Conservation (phyloP, 2,329 filamentous ascomycete genomes). For the Hortaea sp. region DNA sequence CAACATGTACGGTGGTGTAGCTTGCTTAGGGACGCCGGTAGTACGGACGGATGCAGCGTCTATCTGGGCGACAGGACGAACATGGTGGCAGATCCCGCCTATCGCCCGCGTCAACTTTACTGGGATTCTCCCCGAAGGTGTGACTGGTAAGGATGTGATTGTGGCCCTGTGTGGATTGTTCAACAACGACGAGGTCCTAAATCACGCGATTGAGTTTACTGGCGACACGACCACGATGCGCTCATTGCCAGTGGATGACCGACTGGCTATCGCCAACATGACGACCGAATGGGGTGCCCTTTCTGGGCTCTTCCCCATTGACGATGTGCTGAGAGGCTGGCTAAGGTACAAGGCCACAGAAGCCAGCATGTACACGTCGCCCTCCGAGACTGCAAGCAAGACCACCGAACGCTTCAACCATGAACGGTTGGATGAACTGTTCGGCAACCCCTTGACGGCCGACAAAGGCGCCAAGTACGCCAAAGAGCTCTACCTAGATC, state of each 20-base stretch:
- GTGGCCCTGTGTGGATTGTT: conserved; percentile 80
- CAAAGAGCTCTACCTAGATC: conserved; percentile 71
- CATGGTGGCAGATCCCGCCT: conserved; percentile 84
- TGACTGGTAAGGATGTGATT: conserved; percentile 91
- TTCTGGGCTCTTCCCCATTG: conserved; percentile 70
- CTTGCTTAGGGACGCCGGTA: conserved; percentile 66
- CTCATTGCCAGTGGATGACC: conserved; percentile 61
- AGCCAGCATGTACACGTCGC: conserved; percentile 49
- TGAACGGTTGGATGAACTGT: conserved; percentile 59
- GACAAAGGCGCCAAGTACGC: conserved; percentile 73
- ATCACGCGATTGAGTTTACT: conserved; percentile 81
- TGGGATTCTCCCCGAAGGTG: conserved; percentile 64
- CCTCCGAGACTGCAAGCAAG: conserved; percentile 37
- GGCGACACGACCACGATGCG: conserved; percentile 68
- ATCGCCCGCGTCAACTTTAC: conserved; percentile 71
- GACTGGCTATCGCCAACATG: conserved; percentile 73
- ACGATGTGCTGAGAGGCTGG: conserved; percentile 62
- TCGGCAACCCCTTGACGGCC: conserved; percentile 55
- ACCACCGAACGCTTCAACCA: conserved; percentile 59
- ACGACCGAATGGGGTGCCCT: conserved; percentile 72
- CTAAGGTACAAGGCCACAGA: conserved; percentile 65
- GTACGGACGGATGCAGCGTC: conserved; percentile 80
- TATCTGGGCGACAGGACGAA: conserved; percentile 73
- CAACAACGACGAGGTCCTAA: conserved; percentile 77
- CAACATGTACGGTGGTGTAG: conserved; percentile 77